These are phyloP conservation scores for Trichopus zeylanicus DNA, from an alignment of 116 monocot genomes.

Conservation along the genomic window DNA sequence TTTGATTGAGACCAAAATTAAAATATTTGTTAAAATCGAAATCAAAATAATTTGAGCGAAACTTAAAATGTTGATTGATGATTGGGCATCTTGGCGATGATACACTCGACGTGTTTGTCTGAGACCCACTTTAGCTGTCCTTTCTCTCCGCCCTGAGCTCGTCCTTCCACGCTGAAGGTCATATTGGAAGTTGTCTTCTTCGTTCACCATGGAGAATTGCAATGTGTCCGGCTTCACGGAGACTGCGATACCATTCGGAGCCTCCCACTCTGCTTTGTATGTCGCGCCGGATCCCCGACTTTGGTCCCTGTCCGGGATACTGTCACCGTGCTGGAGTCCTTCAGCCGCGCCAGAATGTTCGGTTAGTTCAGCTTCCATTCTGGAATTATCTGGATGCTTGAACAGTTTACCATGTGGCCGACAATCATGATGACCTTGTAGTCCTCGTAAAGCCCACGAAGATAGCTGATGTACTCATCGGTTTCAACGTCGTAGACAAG, in stretches of 20 bases:
- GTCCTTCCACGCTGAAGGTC: not conserved
- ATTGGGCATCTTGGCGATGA: too few relatives aligned
- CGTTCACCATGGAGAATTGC: constrained; percentile 7
- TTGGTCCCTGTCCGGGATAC: constrained; percentile 16
- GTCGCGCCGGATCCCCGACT: not conserved
- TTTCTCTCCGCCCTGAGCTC: not conserved
- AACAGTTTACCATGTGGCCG: not conserved
- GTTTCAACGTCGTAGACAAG: not conserved
- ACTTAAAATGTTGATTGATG: too few relatives aligned
- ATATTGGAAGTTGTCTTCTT: constrained; percentile 17
- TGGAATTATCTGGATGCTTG: not conserved
- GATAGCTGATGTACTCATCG: not conserved
- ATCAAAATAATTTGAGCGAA: too few relatives aligned
- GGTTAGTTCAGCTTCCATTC: constrained; percentile 18
- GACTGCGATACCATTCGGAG: constrained; percentile 8
- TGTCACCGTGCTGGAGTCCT: not conserved
- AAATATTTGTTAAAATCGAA: too few relatives aligned
- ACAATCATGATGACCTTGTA: not conserved
- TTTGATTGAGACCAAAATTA: too few relatives aligned
- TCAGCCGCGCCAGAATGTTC: not conserved
- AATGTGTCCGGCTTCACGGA: constrained; percentile 4
- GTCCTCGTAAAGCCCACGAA: not conserved
- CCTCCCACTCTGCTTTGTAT: constrained; percentile 5
- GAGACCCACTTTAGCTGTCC: constrained; percentile 13
- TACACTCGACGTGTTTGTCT: not conserved